These are phyloP conservation scores for Trichosanthes truncata DNA, from an alignment of 306 rosid genomes.

Conservation along the genomic window DNA sequence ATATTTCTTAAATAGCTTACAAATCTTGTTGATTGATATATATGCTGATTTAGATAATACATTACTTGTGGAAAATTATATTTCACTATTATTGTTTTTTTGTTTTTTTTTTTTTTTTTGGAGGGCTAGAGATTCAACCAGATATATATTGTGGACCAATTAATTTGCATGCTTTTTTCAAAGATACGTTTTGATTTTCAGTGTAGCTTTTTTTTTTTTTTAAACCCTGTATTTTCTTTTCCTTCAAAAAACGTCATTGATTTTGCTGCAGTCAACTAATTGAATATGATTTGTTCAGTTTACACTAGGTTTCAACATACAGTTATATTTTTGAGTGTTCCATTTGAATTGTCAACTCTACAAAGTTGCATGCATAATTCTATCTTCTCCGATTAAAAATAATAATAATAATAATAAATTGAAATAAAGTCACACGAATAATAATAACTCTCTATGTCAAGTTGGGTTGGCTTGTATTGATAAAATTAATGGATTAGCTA, in stretches of 20 bases:
- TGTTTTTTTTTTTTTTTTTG: neutral
- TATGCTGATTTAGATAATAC: neutral
- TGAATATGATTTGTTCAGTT: neutral
- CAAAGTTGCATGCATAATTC: neutral
- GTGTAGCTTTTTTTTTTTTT: neutral
- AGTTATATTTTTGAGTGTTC: neutral
- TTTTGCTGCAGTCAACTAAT: neutral
- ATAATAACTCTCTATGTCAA: neutral
- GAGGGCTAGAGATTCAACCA: neutral
- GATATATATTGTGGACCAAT: neutral
- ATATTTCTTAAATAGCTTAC: neutral
- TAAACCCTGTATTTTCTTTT: neutral
- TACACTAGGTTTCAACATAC: neutral
- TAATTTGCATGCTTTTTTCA: neutral
- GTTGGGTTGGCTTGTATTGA: too few relatives aligned
- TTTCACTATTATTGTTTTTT: neutral
- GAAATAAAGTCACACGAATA: neutral
- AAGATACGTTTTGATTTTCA: neutral
- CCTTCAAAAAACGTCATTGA: neutral
- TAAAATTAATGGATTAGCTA: neutral
- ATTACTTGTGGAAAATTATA: neutral
- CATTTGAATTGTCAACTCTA: constrained; percentile 5
- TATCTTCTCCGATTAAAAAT: neutral
- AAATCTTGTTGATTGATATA: neutral
- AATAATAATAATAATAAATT: neutral